These are phyloP conservation scores for Jaltomata sinuosa DNA, from an alignment of 257 asterid species.

Conservation along the genomic window DNA sequence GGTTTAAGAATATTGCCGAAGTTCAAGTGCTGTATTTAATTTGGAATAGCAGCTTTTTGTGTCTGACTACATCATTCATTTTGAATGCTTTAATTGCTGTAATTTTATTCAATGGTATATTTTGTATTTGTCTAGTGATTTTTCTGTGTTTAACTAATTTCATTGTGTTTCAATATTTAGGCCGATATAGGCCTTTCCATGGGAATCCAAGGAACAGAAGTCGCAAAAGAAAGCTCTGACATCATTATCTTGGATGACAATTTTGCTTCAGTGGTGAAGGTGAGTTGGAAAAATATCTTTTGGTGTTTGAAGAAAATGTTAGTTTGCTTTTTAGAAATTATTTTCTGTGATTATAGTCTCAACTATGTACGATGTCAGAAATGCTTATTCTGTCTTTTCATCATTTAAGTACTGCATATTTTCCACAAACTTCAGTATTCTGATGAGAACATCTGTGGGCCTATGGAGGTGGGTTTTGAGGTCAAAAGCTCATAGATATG, in stretches of 20 bases:
- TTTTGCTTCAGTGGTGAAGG: slow-evolving; percentile 92
- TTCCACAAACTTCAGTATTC: not conserved
- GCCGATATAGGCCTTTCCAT: slow-evolving; percentile 96
- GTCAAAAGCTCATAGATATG: not conserved
- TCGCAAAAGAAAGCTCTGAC: slow-evolving; percentile 97
- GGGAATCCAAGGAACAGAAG: slow-evolving; percentile 99
- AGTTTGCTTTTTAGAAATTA: not conserved
- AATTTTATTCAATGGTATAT: not conserved
- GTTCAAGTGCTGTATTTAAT: not conserved
- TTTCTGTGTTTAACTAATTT: slow-evolving; percentile 1
- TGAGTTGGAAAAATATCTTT: slow-evolving; percentile 14
- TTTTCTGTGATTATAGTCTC: not conserved
- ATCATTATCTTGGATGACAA: slow-evolving; percentile 88
- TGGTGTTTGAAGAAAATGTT: not conserved
- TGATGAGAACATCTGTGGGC: not conserved
- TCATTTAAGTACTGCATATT: not conserved
- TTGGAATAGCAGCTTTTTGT: not conserved
- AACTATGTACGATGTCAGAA: not conserved
- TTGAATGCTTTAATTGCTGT: not conserved
- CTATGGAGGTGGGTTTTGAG: not conserved
- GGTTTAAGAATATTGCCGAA: not conserved
- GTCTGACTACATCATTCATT: not conserved
- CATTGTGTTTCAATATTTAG: slow-evolving; percentile 24
- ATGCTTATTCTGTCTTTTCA: not conserved
- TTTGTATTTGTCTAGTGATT: not conserved